Percentiles rank a stretch among this genome's conserved stretches.
Evolutionary conservation across 1,139 yeast species (phyloP).

Genomic region (Chernovozyma sophiae-reginae): DNA sequence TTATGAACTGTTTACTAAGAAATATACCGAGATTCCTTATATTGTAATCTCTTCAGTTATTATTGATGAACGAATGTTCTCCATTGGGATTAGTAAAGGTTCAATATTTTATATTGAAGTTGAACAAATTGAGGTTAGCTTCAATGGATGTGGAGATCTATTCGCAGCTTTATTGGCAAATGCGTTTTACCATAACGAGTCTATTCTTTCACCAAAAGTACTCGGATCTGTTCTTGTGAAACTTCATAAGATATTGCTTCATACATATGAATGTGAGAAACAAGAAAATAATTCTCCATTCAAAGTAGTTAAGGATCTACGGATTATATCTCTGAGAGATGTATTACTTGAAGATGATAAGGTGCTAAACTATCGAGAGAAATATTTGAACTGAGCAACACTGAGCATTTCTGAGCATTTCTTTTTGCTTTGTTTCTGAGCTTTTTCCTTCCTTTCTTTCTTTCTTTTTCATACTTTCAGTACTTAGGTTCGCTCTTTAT

Average conservation of each 20-base stretch:
- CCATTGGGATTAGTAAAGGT: constrained; percentile 26
- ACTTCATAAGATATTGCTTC: constrained; percentile 26
- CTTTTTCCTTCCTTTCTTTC: too few species aligned
- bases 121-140: constrained; percentile 29
- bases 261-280: constrained; percentile 23
- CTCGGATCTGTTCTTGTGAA: constrained; percentile 26
- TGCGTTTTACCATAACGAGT: constrained; percentile 20
- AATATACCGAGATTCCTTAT: constrained; percentile 20
- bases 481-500: too few species aligned
- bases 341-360: constrained; percentile 7
- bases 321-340: constrained; percentile 25
- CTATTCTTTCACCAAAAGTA: constrained; percentile 21
- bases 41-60: constrained; percentile 35
- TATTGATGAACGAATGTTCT: constrained; percentile 20
- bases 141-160: constrained; percentile 46
- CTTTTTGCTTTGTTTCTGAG: too few species aligned
- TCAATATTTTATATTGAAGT: constrained; percentile 27
- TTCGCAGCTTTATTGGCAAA: constrained; percentile 40
- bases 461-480: too few species aligned
- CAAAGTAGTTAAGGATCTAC: constrained; percentile 26
- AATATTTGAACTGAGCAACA: background rate
- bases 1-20: constrained; percentile 14
- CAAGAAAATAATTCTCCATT: constrained; percentile 12
- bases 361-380: background rate
- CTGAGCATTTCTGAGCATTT: too few species aligned